Base-by-base conservation (phyloP, 805 yeast genomes). In the Yamadazyma sp. region DNA sequence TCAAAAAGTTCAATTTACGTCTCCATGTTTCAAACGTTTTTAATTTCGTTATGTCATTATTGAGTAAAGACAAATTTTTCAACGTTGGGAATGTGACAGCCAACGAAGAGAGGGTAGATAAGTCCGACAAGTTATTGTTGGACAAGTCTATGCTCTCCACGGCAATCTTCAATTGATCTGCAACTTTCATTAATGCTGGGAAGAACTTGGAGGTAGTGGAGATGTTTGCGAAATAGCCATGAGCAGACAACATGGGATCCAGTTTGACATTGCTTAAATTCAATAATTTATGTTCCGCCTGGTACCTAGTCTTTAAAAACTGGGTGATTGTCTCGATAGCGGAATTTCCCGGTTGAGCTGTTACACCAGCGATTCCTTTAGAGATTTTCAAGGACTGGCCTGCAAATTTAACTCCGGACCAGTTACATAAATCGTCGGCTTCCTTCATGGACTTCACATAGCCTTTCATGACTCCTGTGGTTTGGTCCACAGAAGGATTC, bases 131-230 rank as follows among this genome's bases (percentile, higher is more conserved):
- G 38, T 72, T 71, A 57, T 66, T 93, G 32, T 49, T 47, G 4
- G 90, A 76, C 23, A 88, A 59, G 57, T 82, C 84, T 6, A 90
- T 77, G 40, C 88, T 81, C 20, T 80, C 82, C 3, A 89, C 82
- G 18, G 76, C 78, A n/a, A 68, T 44, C 39, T 67, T 67, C 36
- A 62, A 45, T 37, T 77, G 76, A 3, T 67, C 62, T 1, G 95
- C 95, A 6, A 91, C 61, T 55, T 83, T 85, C 84, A 91, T 78
- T 47, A 93, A 63, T 1, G 98, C 98, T 8, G 88, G 84, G 58
- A 91, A 88, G 74, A 89, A 82, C 59, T 91, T 93, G 10, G 90
- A 73, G 22, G 82, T 73, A 1, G 86, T 78, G 8, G 78, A 60
- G 11, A 75, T 64, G 4, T 80, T 64, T 11, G 77, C 73, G 44